Evolutionary conservation across 202 grass and related monocot genomes (phyloP), one percentile per base, ranked within the genome.

Genomic region (Bolboschoenoplectus hybrid): DNA sequence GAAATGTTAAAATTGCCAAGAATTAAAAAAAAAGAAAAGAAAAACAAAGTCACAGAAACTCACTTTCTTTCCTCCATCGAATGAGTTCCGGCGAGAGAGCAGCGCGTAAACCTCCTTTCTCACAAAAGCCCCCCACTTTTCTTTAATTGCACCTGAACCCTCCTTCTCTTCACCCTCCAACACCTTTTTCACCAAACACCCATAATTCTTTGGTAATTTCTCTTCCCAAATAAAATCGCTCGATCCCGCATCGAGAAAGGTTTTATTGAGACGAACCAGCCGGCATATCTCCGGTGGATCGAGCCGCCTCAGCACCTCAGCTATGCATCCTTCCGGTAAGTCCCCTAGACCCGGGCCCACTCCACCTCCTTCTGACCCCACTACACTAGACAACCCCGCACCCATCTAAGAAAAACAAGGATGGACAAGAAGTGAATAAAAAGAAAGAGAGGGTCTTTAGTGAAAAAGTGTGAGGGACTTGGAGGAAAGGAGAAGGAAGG

Each of bases 141-240:
- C 26, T 65, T 47, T 14, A 10, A 10, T 65, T 46, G 56, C 64
- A 13, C 69, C 74, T 70, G 84, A 51, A n/a, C 57, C 71, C 6
- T 51, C 40, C 46, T 67, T 71, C 16, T 51, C 56, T 26, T 66
- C 80, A 7, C 32, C 86, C 14, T 64, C 84, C 20, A 65, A 68
- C n/a, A 71, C 86, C 49, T 85, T 89, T 43, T 89, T 84, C 62
- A 98, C 58, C 58, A 98, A 86, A 70, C 80, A 89, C 41, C 73
- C 84, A 61, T 99, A 99, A 86, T 99, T 99, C 68, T 36, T 86
- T 19, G 97, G 97, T 74, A 99, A 86, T 92, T 99, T 99, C 82
- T 89, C 79, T 82, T 92, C 92, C 97, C 97, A 99, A 44, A 99
- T 79, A 82, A 80, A 69, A 80, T 99, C 87, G 46, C 89, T 91